Evolutionary conservation across 2,329 filamentous ascomycete species (phyloP).

Genomic region (Onygenales sp.): DNA sequence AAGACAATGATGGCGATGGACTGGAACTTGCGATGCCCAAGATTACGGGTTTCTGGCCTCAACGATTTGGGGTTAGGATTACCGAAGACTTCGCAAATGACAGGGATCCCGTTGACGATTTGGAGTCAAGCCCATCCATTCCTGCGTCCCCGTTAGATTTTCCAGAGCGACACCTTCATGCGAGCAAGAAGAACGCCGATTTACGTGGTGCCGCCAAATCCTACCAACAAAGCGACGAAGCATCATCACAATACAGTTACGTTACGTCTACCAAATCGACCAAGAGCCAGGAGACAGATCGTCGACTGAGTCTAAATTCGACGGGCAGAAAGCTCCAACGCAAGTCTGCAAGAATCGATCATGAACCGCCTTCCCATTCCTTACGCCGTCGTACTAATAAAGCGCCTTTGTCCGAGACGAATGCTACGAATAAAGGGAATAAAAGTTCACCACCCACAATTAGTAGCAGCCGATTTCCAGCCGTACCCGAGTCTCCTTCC

Average conservation of each 20-base stretch:
- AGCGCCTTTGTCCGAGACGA: not conserved
- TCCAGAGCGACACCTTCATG: constrained; percentile 9
- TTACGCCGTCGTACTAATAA: not conserved
- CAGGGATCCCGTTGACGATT: not conserved
- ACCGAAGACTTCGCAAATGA: constrained; percentile 5
- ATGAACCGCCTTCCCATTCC: not conserved
- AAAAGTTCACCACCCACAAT: not conserved
- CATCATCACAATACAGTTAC: not conserved
- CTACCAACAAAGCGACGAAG: not conserved
- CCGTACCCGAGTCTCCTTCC: not conserved
- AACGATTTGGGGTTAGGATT: not conserved
- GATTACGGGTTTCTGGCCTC: constrained; percentile 7
- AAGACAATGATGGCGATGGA: not conserved
- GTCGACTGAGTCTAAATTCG: not conserved
- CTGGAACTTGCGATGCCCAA: not conserved
- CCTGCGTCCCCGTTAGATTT: not conserved
- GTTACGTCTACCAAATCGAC: not conserved
- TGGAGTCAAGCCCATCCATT: not conserved
- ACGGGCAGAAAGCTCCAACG: not conserved
- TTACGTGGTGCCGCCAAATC: constrained; percentile 9
- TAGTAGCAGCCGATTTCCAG: not conserved
- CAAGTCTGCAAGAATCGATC: not conserved
- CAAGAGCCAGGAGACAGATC: not conserved
- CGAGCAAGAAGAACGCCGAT: constrained; percentile 10
- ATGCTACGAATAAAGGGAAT: not conserved